Evolutionary conservation across 2,329 filamentous ascomycete genomes (phyloP), one percentile per base, ranked within the genome.

Genomic region (Neofusicoccum sp.): DNA sequence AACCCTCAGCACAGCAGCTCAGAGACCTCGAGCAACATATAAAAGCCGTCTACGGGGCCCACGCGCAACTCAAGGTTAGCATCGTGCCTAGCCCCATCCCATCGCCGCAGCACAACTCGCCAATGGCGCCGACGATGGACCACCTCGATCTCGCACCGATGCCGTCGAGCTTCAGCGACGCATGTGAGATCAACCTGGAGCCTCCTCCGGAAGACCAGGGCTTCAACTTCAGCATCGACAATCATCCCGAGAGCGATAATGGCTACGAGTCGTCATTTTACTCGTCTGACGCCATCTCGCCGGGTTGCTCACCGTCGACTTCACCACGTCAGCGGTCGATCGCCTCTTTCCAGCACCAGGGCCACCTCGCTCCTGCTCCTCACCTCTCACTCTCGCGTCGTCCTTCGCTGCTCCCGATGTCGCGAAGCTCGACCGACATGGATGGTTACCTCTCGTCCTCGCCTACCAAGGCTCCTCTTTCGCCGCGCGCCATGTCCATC

Each of bases 161-260:
- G 75, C 79, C 84, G 65, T 78, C 81, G 14, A 84, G 83, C 62
- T 87, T 86, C 67, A 78, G 86, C 74, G 82, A 80, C 44, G 75
- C 82, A 69, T 70, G 72, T 38, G 76, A 77, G 41, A 70, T 82
- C 40, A 77, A 79, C 64, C 75, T 78, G n/a, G 67, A 71, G 63
- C 74, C 75, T n/a, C 70, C 71, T 14, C 71, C 70, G 33, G 71
- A 74, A 36, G 60, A 63, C 47, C 61, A 54, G 14, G 61, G 47
- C 48, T 73, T 76, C 68, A 69, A 68, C 24, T 75, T 76, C 62
- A 59, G 33, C 33, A 69, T 77, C 59, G 73, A 73, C 62, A 74
- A 73, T 38, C 72, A 73, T 60, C 72, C 72, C 36, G 70, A 79
- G 63, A 69, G 70, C 56, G 78, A 80, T 59, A 73, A 77, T 62